Evolutionary conservation across 2,329 filamentous ascomycete genomes (phyloP).

Genomic region (Zopfia rhizophila): DNA sequence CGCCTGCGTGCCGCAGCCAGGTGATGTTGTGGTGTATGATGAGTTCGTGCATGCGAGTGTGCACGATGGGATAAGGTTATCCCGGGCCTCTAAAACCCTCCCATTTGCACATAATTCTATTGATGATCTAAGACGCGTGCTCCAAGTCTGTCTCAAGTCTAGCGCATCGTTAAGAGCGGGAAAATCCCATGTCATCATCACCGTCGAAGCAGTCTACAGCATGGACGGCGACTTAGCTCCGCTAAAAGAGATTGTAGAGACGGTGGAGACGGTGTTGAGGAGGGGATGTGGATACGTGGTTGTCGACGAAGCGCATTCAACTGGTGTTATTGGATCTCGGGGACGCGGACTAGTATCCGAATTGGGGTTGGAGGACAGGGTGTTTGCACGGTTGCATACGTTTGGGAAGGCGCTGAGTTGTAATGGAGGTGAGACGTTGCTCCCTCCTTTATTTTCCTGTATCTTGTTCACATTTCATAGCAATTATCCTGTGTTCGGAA

Average conservation of each 20-base stretch:
- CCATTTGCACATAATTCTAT: conserved; percentile 68
- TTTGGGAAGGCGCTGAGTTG: conserved; percentile 76
- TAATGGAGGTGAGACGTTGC: conserved; percentile 69
- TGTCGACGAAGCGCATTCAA: conserved; percentile 74
- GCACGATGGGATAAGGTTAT: conserved; percentile 78
- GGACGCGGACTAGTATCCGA: conserved; percentile 68
- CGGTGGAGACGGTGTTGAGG: conserved; percentile 66
- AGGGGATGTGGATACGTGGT: conserved; percentile 69
- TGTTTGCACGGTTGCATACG: conserved; percentile 70
- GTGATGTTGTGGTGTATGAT: conserved; percentile 72
- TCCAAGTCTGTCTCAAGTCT: conserved; percentile 41
- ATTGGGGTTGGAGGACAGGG: conserved; percentile 64
- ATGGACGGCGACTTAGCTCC: conserved; percentile 82
- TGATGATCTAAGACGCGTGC: conserved; percentile 34
- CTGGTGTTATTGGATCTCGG: conserved; percentile 65
- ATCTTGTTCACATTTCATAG: conserved; percentile 20
- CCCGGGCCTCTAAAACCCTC: conserved; percentile 60
- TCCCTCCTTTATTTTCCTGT: neutral
- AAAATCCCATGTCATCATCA: conserved; percentile 39
- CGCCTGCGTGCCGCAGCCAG: conserved; percentile 58
- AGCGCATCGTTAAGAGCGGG: conserved; percentile 45
- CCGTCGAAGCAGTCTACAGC: conserved; percentile 65
- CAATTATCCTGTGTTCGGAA: conserved; percentile 44
- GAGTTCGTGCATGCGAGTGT: conserved; percentile 79
- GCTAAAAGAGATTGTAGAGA: conserved; percentile 66